Conservation (phyloP, 352 stramenopile genomes). For the Phytophthora pinifolia region DNA sequence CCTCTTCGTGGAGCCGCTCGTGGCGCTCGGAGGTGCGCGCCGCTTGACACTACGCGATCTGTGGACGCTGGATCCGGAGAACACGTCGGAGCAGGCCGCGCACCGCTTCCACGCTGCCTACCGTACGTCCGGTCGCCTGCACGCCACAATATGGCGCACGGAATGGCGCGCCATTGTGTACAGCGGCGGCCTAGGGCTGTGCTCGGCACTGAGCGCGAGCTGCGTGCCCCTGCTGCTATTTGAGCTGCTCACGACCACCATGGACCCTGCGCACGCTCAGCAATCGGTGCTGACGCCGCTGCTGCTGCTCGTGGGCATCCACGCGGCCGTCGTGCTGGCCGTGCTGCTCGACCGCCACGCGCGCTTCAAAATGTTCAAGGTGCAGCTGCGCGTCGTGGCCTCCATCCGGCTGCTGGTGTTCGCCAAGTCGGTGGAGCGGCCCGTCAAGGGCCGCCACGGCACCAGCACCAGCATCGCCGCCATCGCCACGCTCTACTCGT, state of each 20-base stretch:
- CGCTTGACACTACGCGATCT: conserved; percentile 31
- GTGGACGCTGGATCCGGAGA: conserved; percentile 34
- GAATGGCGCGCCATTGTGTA: conserved; percentile 31
- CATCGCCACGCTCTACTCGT: conserved; percentile 47
- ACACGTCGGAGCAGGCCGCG: conserved; percentile 24
- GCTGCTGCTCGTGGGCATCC: conserved; percentile 34
- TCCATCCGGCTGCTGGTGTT: conserved; percentile 42
- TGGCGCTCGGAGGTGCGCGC: conserved; percentile 22
- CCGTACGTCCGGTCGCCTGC: conserved; percentile 12
- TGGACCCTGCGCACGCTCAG: conserved; percentile 10
- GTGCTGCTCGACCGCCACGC: conserved; percentile 36
- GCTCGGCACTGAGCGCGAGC: conserved; percentile 17
- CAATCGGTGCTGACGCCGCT: conserved; percentile 21
- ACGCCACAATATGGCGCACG: conserved; percentile 27
- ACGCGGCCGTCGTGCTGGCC: conserved; percentile 28
- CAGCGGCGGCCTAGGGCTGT: conserved; percentile 25
- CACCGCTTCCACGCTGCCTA: conserved; percentile 34
- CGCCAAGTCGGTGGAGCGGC: conserved; percentile 35
- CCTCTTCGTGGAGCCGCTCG: conserved; percentile 35
- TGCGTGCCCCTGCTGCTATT: conserved; percentile 37
- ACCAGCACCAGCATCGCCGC: conserved; percentile 35
- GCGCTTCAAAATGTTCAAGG: conserved; percentile 37
- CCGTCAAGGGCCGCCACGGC: conserved; percentile 25
- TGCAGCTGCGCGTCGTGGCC: conserved; percentile 30
- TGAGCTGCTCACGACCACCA: conserved; percentile 28